These are phyloP conservation scores for Tetrahymena borealis DNA, from an alignment of 73 alveolate species.

Conservation along the genomic window DNA sequence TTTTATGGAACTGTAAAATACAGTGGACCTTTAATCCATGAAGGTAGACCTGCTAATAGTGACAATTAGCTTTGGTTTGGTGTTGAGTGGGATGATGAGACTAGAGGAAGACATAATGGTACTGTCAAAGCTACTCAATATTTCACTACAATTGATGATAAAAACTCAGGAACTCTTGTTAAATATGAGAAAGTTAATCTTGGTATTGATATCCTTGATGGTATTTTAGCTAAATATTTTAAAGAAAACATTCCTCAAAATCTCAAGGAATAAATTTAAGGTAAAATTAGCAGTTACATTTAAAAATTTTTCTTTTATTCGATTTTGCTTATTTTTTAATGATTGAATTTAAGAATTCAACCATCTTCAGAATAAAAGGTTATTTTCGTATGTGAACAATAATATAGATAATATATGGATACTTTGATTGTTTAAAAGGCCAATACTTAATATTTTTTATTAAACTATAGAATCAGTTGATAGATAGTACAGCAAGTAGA, in stretches of 20 bases:
- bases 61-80: conserved; percentile 92
- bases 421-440: neutral
- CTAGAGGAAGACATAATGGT: conserved; percentile 88
- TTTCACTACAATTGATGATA: conserved; percentile 42
- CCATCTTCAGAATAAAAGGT: neutral
- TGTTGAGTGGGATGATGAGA: conserved; percentile 91
- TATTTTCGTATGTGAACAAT: too few species aligned
- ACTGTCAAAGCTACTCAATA: conserved; percentile 85
- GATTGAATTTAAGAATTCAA: neutral
- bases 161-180: conserved; percentile 31
- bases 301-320: too few species aligned
- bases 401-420: too few species aligned
- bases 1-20: conserved; percentile 58
- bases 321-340: neutral
- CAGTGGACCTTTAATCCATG: conserved; percentile 61
- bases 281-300: neutral
- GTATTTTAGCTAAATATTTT: conserved; percentile 30
- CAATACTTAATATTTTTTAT: neutral
- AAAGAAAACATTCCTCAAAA: conserved; percentile 32
- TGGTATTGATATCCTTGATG: conserved; percentile 21
- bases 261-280: neutral
- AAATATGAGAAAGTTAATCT: conserved; percentile 26
- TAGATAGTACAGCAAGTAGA: neutral
- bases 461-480: neutral
- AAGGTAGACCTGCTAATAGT: conserved; percentile 38